A percentile compares a stretch with the other conserved stretches of the same genome.
Conservation (phyloP, 2,329 filamentous ascomycete genomes). For the Colletotrichum cordylinicola region DNA sequence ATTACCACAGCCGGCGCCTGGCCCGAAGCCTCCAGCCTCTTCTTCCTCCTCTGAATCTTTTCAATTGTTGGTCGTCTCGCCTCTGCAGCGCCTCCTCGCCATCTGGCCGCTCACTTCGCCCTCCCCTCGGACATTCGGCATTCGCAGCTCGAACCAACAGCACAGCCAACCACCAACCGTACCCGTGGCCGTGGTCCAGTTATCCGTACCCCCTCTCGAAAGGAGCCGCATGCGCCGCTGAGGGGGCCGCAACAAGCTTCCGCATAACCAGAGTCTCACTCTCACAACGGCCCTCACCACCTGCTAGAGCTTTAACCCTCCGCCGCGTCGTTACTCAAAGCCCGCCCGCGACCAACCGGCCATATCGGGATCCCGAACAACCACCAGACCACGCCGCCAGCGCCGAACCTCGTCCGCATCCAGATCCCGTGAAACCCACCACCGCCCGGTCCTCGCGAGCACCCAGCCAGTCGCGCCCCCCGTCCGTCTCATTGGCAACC, state of each 20-base stretch:
- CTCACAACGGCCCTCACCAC: background rate
- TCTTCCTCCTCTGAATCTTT: background rate
- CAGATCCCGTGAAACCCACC: background rate
- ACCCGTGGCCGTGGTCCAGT: background rate
- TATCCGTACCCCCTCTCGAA: background rate
- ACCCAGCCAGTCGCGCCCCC: background rate
- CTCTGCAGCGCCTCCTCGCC: background rate
- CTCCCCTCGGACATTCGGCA: background rate
- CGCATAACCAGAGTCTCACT: background rate
- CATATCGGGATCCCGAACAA: constrained; percentile 4
- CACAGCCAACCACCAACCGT: background rate
- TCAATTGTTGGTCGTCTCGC: background rate
- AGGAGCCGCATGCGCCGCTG: background rate
- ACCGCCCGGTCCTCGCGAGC: background rate
- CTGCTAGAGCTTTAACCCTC: background rate
- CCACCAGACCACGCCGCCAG: background rate
- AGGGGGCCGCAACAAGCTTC: background rate
- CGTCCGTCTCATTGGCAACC: background rate
- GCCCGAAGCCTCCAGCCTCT: background rate
- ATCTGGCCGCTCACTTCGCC: background rate
- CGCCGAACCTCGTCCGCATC: constrained; percentile 9
- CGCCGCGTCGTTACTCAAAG: background rate
- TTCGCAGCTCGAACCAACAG: background rate
- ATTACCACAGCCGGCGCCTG: background rate
- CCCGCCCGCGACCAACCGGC: background rate